A percentile compares a stretch with the other conserved stretches of the same genome.
Evolutionary conservation across 2,329 filamentous ascomycete genomes (phyloP).

Genomic region (Talaromyces rugulosus): DNA sequence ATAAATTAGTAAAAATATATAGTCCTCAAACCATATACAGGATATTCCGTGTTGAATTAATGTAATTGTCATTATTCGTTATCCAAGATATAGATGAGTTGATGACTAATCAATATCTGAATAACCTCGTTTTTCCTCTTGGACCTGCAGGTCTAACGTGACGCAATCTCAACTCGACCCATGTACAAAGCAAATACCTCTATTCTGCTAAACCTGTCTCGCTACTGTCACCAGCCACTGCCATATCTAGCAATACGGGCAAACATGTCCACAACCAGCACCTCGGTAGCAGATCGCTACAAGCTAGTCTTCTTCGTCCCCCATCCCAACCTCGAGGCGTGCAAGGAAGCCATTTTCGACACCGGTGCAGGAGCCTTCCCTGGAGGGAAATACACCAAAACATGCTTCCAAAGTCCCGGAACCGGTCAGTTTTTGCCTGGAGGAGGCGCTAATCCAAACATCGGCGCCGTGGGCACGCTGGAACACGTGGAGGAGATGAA

Average conservation of each 20-base stretch:
- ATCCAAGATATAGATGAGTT: neutral
- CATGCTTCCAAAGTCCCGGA: conserved; percentile 37
- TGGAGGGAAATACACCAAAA: conserved; percentile 36
- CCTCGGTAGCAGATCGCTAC: conserved; percentile 26
- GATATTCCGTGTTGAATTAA: neutral
- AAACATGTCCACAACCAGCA: conserved; percentile 20
- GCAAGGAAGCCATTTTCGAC: conserved; percentile 40
- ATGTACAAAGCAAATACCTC: neutral
- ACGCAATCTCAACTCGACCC: neutral
- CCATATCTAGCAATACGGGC: neutral
- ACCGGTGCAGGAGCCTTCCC: conserved; percentile 41
- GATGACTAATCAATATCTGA: conserved; percentile 6
- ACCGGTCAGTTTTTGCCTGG: conserved; percentile 40
- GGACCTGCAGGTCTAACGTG: neutral
- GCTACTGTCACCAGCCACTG: neutral
- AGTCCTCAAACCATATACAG: neutral
- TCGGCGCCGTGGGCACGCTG: conserved; percentile 35
- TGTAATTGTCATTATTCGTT: neutral
- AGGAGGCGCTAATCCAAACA: conserved; percentile 36
- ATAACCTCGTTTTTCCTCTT: neutral
- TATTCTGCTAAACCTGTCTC: neutral
- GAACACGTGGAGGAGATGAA: conserved; percentile 40
- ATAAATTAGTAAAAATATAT: neutral
- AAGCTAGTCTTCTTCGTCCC: conserved; percentile 45
- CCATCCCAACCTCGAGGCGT: conserved; percentile 31